These are phyloP conservation scores for Candida glucosophila DNA, from an alignment of 1,139 yeast genomes.

Conservation along the genomic window DNA sequence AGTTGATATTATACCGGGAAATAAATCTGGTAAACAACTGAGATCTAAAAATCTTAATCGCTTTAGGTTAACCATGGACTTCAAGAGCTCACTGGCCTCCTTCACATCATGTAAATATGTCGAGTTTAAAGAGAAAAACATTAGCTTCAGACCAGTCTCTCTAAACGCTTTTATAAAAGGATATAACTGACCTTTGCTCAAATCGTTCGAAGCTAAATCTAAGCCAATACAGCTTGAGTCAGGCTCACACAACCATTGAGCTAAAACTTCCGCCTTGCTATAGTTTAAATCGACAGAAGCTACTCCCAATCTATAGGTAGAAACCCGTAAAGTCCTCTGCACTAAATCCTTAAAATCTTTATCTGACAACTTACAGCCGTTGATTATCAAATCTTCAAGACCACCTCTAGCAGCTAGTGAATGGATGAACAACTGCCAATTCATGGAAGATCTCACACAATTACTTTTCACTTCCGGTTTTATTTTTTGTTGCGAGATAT, in stretches of 20 bases:
- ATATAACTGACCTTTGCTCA: constrained; percentile 45
- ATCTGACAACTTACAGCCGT: constrained; percentile 64
- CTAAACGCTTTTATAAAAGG: constrained; percentile 41
- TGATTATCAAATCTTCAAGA: constrained; percentile 72
- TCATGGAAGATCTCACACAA: constrained; percentile 54
- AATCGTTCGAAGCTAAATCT: constrained; percentile 76
- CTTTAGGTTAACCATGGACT: constrained; percentile 43
- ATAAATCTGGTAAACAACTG: constrained; percentile 62
- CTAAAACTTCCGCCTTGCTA: constrained; percentile 47
- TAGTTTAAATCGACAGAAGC: constrained; percentile 61
- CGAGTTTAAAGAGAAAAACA: constrained; percentile 66
- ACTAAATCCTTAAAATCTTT: constrained; percentile 44
- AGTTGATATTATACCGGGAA: constrained; percentile 61
- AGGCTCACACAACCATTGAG: constrained; percentile 53
- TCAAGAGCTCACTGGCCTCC: constrained; percentile 45
- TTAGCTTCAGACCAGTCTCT: constrained; percentile 28
- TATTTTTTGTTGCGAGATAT: constrained; percentile 69
- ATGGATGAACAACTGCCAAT: constrained; percentile 65
- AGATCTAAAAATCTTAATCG: constrained; percentile 67
- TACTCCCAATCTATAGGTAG: constrained; percentile 67
- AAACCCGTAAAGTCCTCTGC: constrained; percentile 39
- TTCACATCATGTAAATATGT: constrained; percentile 49
- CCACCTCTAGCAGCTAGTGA: constrained; percentile 58
- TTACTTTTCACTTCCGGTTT: constrained; percentile 39
- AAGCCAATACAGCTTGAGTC: constrained; percentile 63